phyloP scores from a whole-genome alignment of 2,329 filamentous ascomycete species.

The Harringtonia aguacate region DNA sequence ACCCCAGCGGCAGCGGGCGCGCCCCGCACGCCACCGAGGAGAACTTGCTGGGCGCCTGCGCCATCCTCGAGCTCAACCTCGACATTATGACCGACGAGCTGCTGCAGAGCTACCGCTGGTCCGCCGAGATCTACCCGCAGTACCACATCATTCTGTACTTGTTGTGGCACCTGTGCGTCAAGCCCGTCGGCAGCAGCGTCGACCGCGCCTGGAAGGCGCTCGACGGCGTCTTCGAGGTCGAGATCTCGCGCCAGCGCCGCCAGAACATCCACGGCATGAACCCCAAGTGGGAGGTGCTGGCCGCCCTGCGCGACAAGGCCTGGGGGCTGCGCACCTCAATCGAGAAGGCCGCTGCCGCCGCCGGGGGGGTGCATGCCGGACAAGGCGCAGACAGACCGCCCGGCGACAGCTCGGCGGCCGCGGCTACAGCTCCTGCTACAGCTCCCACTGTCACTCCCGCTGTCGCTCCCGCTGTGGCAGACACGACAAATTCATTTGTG shows the following conservation, averaged over 20 bases:
- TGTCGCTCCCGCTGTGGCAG: too few species aligned
- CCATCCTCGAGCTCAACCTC: constrained; percentile 21
- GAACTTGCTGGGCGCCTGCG: constrained; percentile 20
- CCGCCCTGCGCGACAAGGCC: constrained; percentile 20
- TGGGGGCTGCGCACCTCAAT: constrained; percentile 11
- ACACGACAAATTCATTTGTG: too few species aligned
- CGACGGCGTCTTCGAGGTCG: constrained; percentile 11
- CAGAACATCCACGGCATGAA: constrained; percentile 4
- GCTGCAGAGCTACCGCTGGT: constrained; percentile 25
- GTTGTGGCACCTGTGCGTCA: constrained; percentile 31
- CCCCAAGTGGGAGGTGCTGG: constrained; percentile 21
- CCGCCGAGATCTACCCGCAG: constrained; percentile 27
- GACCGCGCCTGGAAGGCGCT: constrained; percentile 23
- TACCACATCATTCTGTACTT: constrained; percentile 32
- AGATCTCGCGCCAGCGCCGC: constrained; percentile 6
- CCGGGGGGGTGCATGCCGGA: not conserved
- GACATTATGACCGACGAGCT: constrained; percentile 24
- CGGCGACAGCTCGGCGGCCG: not conserved
- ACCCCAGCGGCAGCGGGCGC: not conserved
- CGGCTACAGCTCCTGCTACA: too few species aligned
- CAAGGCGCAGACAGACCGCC: not conserved
- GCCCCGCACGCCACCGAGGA: constrained; percentile 8
- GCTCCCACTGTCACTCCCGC: too few species aligned
- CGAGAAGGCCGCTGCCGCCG: not conserved
- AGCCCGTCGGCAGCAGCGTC: constrained; percentile 17